phyloP scores from a whole-genome alignment of 2,329 filamentous ascomycete species.

The Ilyonectria sp. region DNA sequence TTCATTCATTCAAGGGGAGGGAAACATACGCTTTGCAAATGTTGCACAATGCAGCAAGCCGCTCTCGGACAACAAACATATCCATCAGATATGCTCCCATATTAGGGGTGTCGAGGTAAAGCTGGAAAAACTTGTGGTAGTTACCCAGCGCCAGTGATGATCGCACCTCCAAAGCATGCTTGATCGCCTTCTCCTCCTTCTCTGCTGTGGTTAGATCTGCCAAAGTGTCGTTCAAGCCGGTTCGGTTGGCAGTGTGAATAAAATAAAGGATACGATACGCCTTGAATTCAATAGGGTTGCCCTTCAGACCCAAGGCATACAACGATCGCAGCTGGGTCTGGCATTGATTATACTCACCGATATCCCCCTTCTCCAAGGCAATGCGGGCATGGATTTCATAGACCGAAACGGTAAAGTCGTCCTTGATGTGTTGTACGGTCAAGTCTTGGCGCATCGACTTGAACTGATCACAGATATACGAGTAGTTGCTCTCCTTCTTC shows the following conservation, averaged over 20 bases:
- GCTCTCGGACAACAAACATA: conserved; percentile 97
- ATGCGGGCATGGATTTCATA: conserved; percentile 99
- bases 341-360: conserved; percentile 99
- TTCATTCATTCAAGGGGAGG: no score
- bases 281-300: conserved; percentile 95
- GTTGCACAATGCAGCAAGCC: conserved; percentile 88
- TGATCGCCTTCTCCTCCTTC: conserved; percentile 86
- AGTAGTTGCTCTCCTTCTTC: conserved; percentile 93
- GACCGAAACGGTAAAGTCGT: conserved; percentile 94
- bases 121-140: conserved; percentile 97
- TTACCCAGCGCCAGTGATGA: conserved; percentile 94
- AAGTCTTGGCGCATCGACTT: conserved; percentile 98
- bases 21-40: conserved; percentile 93
- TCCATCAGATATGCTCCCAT: conserved; percentile 99
- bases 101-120: conserved; percentile 94
- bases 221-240: conserved; percentile 97
- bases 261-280: conserved; percentile 99
- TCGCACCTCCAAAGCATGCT: conserved; percentile 92
- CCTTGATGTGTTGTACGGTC: conserved; percentile 97
- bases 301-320: conserved; percentile 89
- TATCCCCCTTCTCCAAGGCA: conserved; percentile 96
- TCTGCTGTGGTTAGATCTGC: conserved; percentile 99
- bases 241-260: conserved; percentile 98
- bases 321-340: conserved; percentile 96
- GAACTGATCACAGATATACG: conserved; percentile 99